These are phyloP conservation scores for Tetracladium marchalianum DNA, from an alignment of 495 filamentous ascomycete species.

Conservation along the genomic window DNA sequence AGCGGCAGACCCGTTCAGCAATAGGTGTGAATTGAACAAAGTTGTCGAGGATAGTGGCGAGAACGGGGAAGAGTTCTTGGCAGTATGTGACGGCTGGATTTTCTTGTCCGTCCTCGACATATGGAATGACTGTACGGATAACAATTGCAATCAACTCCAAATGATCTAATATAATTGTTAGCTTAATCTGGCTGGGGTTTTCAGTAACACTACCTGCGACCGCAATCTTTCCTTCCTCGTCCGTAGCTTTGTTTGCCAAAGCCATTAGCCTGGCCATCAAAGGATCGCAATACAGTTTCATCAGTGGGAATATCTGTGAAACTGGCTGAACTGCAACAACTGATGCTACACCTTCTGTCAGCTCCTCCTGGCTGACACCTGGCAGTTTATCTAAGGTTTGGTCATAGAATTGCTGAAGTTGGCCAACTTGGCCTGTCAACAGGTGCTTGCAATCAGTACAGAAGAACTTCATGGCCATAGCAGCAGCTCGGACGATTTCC, in stretches of 20 bases:
- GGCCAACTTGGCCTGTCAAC: slow-evolving; percentile 64
- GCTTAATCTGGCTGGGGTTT: slow-evolving; percentile 7
- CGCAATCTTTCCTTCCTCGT: slow-evolving; percentile 68
- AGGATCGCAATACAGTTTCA: slow-evolving; percentile 92
- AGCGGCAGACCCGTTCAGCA: slow-evolving; percentile 84
- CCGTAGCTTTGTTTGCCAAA: slow-evolving; percentile 74
- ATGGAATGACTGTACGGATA: slow-evolving; percentile 67
- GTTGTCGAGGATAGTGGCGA: slow-evolving; percentile 73
- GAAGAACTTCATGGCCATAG: slow-evolving; percentile 92
- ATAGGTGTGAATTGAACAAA: slow-evolving; percentile 80
- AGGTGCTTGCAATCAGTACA: slow-evolving; percentile 87
- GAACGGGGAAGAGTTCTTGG: slow-evolving; percentile 79
- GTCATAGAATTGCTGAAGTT: slow-evolving; percentile 87
- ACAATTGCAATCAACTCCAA: slow-evolving; percentile 88
- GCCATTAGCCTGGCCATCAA: slow-evolving; percentile 77
- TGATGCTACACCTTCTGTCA: slow-evolving; percentile 87
- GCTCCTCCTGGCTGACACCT: slow-evolving; percentile 78
- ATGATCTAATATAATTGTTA: slow-evolving; percentile 49
- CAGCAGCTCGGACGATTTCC: slow-evolving; percentile 84
- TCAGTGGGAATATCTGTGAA: slow-evolving; percentile 65
- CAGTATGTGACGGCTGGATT: slow-evolving; percentile 96
- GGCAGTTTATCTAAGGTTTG: slow-evolving; percentile 78
- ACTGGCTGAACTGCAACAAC: slow-evolving; percentile 81
- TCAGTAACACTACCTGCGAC: slow-evolving; percentile 55
- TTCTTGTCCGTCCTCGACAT: slow-evolving; percentile 57